Evolutionary conservation across 257 asterid genomes (phyloP).

Genomic region (Nicotiana noctiflora): DNA sequence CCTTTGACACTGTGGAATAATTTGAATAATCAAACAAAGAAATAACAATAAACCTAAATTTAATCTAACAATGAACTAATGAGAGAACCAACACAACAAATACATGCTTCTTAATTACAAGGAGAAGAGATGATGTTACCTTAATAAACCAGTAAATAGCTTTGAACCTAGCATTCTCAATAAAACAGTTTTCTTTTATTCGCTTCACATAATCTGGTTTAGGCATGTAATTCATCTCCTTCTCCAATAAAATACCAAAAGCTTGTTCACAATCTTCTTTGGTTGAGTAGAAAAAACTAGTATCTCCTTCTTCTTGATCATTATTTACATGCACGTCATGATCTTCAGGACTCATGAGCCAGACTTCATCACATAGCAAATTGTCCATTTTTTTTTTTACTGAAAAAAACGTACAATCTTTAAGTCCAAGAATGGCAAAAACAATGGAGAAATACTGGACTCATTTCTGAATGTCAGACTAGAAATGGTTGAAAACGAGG

Average conservation of each 20-base stretch:
- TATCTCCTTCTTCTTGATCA: background rate
- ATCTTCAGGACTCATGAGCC: conserved; percentile 30
- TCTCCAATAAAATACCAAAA: conserved; percentile 21
- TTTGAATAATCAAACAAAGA: no score
- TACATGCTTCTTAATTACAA: no score
- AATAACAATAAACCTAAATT: no score
- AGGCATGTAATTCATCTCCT: conserved; percentile 42
- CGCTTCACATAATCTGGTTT: conserved; percentile 21
- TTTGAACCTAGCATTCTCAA: conserved; percentile 32
- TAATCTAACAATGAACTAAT: no score
- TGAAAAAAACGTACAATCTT: background rate
- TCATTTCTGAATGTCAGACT: background rate
- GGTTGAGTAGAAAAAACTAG: background rate
- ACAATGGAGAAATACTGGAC: no score
- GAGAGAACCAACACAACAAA: no score
- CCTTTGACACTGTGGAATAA: conserved; percentile 10
- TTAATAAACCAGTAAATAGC: conserved; percentile 48
- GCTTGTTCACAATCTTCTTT: conserved; percentile 38
- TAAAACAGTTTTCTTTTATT: conserved; percentile 15
- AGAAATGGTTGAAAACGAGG: background rate
- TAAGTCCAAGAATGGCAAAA: background rate
- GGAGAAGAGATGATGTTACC: no score
- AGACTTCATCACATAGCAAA: conserved; percentile 57
- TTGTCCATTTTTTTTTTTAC: conserved; percentile 28
- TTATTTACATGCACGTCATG: background rate